A percentile compares a stretch with the other conserved stretches of the same genome.
phyloP scores from a whole-genome alignment of 2,329 filamentous ascomycete species.

The Leptographium procerum region DNA sequence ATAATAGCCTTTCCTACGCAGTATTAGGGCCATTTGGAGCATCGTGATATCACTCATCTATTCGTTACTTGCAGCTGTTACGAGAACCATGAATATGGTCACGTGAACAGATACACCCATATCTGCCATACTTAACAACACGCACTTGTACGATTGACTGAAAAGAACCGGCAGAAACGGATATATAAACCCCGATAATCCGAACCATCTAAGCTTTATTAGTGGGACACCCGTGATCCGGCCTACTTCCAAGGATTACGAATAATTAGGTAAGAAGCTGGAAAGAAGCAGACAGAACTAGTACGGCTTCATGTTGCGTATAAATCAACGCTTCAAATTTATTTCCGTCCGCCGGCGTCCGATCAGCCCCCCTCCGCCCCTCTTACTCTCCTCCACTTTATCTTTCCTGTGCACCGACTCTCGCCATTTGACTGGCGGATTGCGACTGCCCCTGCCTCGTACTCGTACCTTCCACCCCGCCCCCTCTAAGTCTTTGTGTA shows the following conservation, averaged over 20 bases:
- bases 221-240: not conserved
- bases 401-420: not conserved
- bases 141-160: too few relatives aligned
- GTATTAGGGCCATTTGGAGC: too few relatives aligned
- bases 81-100: too few relatives aligned
- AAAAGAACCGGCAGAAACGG: too few relatives aligned
- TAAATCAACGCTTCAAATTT: not conserved
- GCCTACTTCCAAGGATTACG: not conserved
- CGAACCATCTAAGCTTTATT: not conserved
- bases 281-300: not conserved
- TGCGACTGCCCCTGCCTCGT: not conserved
- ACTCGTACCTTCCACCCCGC: not conserved
- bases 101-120: too few relatives aligned
- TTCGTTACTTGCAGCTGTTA: too few relatives aligned
- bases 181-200: too few relatives aligned
- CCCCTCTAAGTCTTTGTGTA: not conserved
- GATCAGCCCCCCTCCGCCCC: not conserved
- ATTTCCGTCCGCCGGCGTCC: conserved; percentile 1
- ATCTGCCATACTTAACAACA: too few relatives aligned
- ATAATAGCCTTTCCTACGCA: too few relatives aligned
- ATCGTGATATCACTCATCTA: too few relatives aligned
- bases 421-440: not conserved
- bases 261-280: not conserved
- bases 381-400: not conserved
- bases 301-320: not conserved